Evolutionary conservation across 129 eudicot species (phyloP), one percentile per base, ranked within the genome.

Genomic region (Helianthus tuberosus): DNA sequence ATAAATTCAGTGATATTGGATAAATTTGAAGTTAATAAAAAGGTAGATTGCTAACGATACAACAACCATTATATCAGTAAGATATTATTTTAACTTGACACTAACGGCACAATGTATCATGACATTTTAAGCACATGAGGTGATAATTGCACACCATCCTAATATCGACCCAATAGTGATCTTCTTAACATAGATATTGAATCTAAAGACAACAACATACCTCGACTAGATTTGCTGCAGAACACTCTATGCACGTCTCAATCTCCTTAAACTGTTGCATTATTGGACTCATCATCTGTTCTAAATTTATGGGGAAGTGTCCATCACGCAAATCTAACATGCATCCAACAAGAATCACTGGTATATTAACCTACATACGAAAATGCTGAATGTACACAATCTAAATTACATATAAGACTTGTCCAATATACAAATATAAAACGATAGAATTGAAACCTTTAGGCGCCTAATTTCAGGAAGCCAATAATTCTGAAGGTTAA

Each of bases 201-300:
- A 15, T 57, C 41, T 50, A 14, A 13, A 51, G 72, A 75, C 55
- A 68, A 50, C 29, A 48, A 43, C 88, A 72, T 69, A 94, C 98
- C 98, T 94, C 97, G 27, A 94, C 83, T 77, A 86, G 77, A 75
- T 86, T 90, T 71, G 90, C 90, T 66, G 97, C 98, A 43, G 98
- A 90, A 82, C 98, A 94, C 82, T 94, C 98, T 73, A 94, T 88
- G 66, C 98, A 94, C 16, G 98, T 94, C 85, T 94, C 98, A 60
- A 94, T 94, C 84, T 90, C 98, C 73, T 93, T 84, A 82, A 88
- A 94, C 76, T 86, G 84, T 71, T 88, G 96, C 98, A 94, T 94
- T 54, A 88, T 81, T 5, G 97, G 98, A 25, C 88, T 78, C 97
- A 90, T 90, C 73, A 81, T 81, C 78, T 79, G 87, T 79, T 88